phyloP scores from a whole-genome alignment of 495 filamentous ascomycete species.

The Hypoxylon crocopeplum region DNA sequence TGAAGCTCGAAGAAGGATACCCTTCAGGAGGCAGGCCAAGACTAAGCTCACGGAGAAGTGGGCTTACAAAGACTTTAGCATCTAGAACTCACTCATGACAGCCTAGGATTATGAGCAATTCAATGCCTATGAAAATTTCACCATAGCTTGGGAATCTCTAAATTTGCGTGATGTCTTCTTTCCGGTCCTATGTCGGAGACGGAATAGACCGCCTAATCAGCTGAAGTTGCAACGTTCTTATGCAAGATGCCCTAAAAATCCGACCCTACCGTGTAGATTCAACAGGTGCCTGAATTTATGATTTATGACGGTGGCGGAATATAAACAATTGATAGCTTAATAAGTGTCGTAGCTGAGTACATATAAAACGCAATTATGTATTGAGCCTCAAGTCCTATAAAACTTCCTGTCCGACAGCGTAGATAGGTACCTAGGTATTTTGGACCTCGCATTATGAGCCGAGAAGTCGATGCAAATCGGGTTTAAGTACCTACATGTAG shows the following conservation, averaged over 20 bases:
- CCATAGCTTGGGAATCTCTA: background rate
- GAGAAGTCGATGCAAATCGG: background rate
- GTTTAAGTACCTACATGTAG: background rate
- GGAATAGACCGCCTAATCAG: background rate
- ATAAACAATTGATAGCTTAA: too few species aligned
- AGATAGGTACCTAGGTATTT: too few species aligned
- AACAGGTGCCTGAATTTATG: too few species aligned
- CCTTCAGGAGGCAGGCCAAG: slow-evolving; percentile 79
- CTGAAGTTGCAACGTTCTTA: slow-evolving; percentile 14
- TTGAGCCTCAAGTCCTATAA: too few species aligned
- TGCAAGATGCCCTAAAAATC: too few species aligned
- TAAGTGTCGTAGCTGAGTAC: too few species aligned
- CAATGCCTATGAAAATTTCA: slow-evolving; percentile 2
- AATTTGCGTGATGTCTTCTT: background rate
- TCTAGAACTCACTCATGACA: slow-evolving; percentile 24
- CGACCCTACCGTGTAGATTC: too few species aligned
- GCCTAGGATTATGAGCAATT: background rate
- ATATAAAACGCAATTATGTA: too few species aligned
- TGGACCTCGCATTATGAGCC: too few species aligned
- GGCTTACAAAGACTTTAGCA: slow-evolving; percentile 89
- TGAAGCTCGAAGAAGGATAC: slow-evolving; percentile 77
- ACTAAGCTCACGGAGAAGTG: slow-evolving; percentile 90
- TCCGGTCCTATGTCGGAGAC: slow-evolving; percentile 12
- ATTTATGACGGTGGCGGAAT: too few species aligned
- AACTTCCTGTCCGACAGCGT: too few species aligned